phyloP scores from a whole-genome alignment of 768 basidiomycete genomes.

The Amanita jacksonii region DNA sequence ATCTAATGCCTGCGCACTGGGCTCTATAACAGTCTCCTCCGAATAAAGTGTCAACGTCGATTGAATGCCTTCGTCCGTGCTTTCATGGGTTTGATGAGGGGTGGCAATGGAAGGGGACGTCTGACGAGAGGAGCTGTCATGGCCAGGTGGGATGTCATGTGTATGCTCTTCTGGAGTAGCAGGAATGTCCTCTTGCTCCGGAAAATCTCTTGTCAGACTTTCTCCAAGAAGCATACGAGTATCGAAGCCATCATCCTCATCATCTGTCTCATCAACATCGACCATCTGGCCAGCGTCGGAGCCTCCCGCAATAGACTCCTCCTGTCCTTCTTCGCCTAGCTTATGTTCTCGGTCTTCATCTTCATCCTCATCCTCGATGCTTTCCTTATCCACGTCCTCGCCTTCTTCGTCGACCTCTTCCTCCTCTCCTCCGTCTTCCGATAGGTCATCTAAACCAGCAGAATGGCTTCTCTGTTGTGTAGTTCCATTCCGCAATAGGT shows the following conservation, averaged over 20 bases:
- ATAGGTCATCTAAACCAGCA: slow-evolving; percentile 23
- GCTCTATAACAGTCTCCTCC: slow-evolving; percentile 1
- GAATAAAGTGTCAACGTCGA: slow-evolving; percentile 1
- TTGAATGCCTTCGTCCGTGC: not conserved
- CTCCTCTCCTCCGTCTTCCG: slow-evolving; percentile 29
- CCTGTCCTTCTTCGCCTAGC: slow-evolving; percentile 8
- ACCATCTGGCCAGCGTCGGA: slow-evolving; percentile 9
- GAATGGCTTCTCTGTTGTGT: slow-evolving; percentile 36
- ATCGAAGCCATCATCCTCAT: slow-evolving; percentile 12
- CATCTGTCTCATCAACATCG: slow-evolving; percentile 7
- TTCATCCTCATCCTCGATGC: slow-evolving; percentile 23
- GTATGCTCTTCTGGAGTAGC: not conserved
- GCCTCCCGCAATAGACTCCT: slow-evolving; percentile 2
- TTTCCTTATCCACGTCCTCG: slow-evolving; percentile 24
- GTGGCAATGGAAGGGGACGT: slow-evolving; percentile 8
- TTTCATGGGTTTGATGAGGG: not conserved
- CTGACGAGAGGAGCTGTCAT: slow-evolving; percentile 8
- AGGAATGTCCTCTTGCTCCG: not conserved
- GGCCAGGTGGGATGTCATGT: not conserved
- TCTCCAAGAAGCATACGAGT: slow-evolving; percentile 12
- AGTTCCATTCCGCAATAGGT: slow-evolving; percentile 42
- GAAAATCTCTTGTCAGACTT: not conserved
- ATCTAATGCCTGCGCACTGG: not conserved
- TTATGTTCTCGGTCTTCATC: slow-evolving; percentile 14
- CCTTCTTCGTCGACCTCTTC: slow-evolving; percentile 21